Conservation (phyloP, 192 early-diverging fungal genomes). For the Coemansia brasiliensis region DNA sequence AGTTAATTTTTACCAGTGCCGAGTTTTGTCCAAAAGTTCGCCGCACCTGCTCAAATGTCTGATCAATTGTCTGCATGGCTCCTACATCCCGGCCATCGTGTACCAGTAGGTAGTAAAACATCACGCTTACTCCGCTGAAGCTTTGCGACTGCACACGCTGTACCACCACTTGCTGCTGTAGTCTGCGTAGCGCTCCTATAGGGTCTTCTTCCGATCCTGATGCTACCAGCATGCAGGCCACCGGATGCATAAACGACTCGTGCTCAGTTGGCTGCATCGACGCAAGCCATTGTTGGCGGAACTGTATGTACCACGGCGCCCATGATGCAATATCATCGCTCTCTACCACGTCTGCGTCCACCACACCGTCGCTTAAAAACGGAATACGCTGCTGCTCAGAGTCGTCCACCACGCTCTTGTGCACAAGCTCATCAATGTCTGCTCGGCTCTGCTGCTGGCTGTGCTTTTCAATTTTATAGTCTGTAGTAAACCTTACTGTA, state of each 20-base stretch:
- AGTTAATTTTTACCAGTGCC: slow-evolving; percentile 43
- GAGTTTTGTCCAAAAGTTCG: slow-evolving; percentile 48
- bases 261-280: slow-evolving; percentile 78
- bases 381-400: slow-evolving; percentile 6
- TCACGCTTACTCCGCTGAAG: slow-evolving; percentile 75
- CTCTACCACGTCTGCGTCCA: slow-evolving; percentile 13
- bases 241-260: slow-evolving; percentile 92
- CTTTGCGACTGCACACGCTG: slow-evolving; percentile 63
- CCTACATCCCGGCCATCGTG: slow-evolving; percentile 68
- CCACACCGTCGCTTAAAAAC: slow-evolving; percentile 17
- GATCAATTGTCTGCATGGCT: slow-evolving; percentile 38
- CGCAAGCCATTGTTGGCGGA: slow-evolving; percentile 58
- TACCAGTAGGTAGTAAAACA: slow-evolving; percentile 82
- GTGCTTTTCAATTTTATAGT: slow-evolving; percentile 33
- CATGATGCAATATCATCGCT: slow-evolving; percentile 30
- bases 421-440: slow-evolving; percentile 31
- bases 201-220: slow-evolving; percentile 78
- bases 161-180: slow-evolving; percentile 58
- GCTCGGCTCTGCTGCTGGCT: slow-evolving; percentile 5
- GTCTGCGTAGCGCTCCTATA: slow-evolving; percentile 61
- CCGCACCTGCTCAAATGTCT: slow-evolving; percentile 48
- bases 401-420: slow-evolving; percentile 10
- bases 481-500: slow-evolving; percentile 35
- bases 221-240: slow-evolving; percentile 71
- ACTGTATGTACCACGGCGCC: slow-evolving; percentile 85